Evolutionary conservation across 371 early-diverging fungal genomes (phyloP).

Genomic region (Mucor piriformis): DNA sequence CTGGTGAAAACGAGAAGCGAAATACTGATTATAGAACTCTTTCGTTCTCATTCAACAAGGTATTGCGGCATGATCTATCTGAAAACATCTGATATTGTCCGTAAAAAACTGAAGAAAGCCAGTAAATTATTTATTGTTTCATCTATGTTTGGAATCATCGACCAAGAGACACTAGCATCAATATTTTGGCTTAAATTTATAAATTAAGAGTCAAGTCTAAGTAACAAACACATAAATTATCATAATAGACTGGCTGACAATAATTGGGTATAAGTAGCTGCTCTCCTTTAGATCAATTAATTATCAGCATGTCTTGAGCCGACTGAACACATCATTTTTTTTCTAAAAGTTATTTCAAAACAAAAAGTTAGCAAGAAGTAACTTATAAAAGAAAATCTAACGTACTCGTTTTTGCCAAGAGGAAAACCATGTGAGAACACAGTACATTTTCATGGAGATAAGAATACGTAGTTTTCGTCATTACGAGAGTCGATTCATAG

Average conservation of each 20-base stretch:
- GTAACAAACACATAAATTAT: slow-evolving; percentile 10
- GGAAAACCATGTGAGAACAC: slow-evolving; percentile 9
- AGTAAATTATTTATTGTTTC: slow-evolving; percentile 1
- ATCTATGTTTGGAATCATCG: slow-evolving; percentile 7
- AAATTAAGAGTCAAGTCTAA: slow-evolving; percentile 1
- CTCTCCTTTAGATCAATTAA: slow-evolving; percentile 7
- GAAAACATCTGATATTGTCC: slow-evolving; percentile 1
- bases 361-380: slow-evolving; percentile 10
- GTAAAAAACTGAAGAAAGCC: background rate
- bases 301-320: slow-evolving; percentile 6
- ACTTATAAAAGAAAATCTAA: slow-evolving; percentile 7
- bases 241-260: slow-evolving; percentile 4
- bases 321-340: slow-evolving; percentile 7
- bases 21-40: background rate
- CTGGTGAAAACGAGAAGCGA: background rate
- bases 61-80: background rate
- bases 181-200: slow-evolving; percentile 1
- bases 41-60: background rate
- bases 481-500: slow-evolving; percentile 11
- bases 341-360: slow-evolving; percentile 9
- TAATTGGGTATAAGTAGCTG: slow-evolving; percentile 8
- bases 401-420: slow-evolving; percentile 10
- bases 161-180: slow-evolving; percentile 1
- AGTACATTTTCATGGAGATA: slow-evolving; percentile 11
- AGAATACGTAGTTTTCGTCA: slow-evolving; percentile 9